These are phyloP conservation scores for Scytalidium lignicola DNA, from an alignment of 2,329 filamentous ascomycete genomes.

Conservation along the genomic window DNA sequence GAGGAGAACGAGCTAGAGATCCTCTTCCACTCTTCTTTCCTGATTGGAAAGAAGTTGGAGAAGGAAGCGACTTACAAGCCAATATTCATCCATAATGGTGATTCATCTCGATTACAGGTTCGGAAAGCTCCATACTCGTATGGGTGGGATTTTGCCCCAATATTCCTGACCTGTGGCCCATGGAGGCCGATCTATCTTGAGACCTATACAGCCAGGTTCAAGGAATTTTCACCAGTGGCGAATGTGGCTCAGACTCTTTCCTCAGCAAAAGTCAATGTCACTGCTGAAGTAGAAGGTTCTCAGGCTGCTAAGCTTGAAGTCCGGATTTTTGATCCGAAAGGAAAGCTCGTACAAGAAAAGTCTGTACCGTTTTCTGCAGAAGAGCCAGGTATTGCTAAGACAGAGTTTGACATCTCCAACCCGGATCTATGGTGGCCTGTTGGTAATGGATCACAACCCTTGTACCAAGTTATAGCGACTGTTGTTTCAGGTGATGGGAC, in stretches of 20 bases:
- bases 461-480: constrained; percentile 61
- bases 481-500: constrained; percentile 5
- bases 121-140: constrained; percentile 56
- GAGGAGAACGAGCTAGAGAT: constrained; percentile 47
- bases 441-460: constrained; percentile 64
- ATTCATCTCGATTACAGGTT: constrained; percentile 22
- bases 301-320: constrained; percentile 11
- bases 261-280: constrained; percentile 36
- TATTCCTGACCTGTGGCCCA: constrained; percentile 58
- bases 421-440: constrained; percentile 70
- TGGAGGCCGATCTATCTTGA: constrained; percentile 68
- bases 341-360: background rate
- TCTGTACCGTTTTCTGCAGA: background rate
- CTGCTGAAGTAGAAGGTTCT: constrained; percentile 37
- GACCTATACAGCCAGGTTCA: constrained; percentile 56
- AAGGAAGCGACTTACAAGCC: constrained; percentile 48
- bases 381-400: background rate
- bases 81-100: constrained; percentile 45
- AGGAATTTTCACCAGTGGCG: constrained; percentile 57
- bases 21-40: constrained; percentile 46
- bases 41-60: constrained; percentile 43
- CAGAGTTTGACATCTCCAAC: constrained; percentile 44
- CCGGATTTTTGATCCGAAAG: background rate
- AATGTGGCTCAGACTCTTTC: constrained; percentile 51
- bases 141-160: constrained; percentile 70